Evolutionary conservation across 345 rosid species (phyloP), one percentile per base, ranked within the genome.

Genomic region (Viola odorata): DNA sequence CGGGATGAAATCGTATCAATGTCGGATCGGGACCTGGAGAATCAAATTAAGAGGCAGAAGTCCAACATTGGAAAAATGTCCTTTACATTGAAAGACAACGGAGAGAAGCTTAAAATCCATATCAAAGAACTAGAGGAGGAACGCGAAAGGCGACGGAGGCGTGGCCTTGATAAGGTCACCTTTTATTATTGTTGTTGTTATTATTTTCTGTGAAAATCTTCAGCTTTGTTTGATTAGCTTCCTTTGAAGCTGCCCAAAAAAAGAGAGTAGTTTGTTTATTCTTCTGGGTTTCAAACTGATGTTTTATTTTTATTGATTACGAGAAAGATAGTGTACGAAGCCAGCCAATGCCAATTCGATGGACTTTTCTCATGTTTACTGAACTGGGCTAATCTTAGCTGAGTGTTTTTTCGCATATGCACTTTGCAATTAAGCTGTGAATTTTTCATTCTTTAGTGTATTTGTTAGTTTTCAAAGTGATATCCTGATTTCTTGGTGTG

Each of bases 61-160:
- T 57, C 47, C 16, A 12, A 3, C 15, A 12, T 3, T 48, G 51
- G 13, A 12, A 16, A 0, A 12, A 48, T 14, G 51, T 13, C 51
- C 17, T 12, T 2, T 23, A 41, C 0, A 0, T 69, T 88, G 70
- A 61, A 64, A 0, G 98, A 91, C 54, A 69, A 71, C 7, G 98
- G 98, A 0, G 68, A 60, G 63, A 88, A 60, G 81, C 60, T 85
- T 48, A 69, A 67, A 7, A 36, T 45, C 16, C 16, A 0, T 49
- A 57, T 88, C 68, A 55, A 65, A 10, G 48, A 41, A 37, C 79
- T 83, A 5, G 72, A 70, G 65, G 78, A 69, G 1, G 98, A 88
- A 90, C 67, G 64, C 57, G 62, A 71, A 7, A 80, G 79, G 13
- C 68, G 91, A 58, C 66, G 57, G 38, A 72, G 60, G 56, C 61